phyloP scores from a whole-genome alignment of 768 basidiomycete genomes.

The Lactifluus hygrophoroides region DNA sequence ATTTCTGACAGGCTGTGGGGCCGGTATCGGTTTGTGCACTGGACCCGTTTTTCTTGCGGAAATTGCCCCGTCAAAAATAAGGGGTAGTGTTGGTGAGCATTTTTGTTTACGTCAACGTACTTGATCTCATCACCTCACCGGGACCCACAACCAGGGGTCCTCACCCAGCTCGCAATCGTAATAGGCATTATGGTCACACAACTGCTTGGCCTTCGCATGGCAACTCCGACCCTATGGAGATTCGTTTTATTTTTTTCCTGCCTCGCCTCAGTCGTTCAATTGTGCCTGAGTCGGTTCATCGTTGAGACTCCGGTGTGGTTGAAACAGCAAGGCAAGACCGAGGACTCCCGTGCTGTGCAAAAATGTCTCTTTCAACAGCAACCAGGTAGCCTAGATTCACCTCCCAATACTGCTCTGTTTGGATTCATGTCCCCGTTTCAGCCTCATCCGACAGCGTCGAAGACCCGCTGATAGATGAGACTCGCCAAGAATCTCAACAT shows the following conservation, averaged over 20 bases:
- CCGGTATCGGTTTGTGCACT: slow-evolving; percentile 69
- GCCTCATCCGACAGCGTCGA: slow-evolving; percentile 3
- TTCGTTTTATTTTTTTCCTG: slow-evolving; percentile 57
- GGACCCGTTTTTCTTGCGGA: slow-evolving; percentile 81
- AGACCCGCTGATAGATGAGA: slow-evolving; percentile 21
- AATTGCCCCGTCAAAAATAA: slow-evolving; percentile 69
- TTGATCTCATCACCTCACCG: background rate
- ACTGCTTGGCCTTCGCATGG: slow-evolving; percentile 57
- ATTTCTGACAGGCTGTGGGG: slow-evolving; percentile 58
- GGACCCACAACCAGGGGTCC: slow-evolving; percentile 42
- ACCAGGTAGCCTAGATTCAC: slow-evolving; percentile 12
- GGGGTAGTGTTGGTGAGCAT: slow-evolving; percentile 58
- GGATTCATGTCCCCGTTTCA: slow-evolving; percentile 24
- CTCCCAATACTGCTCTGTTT: background rate
- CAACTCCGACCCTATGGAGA: slow-evolving; percentile 66
- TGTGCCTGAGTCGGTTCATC: slow-evolving; percentile 43
- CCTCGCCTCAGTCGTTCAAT: slow-evolving; percentile 46
- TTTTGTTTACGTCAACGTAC: background rate
- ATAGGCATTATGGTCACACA: slow-evolving; percentile 86
- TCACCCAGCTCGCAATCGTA: slow-evolving; percentile 78
- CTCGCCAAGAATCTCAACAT: slow-evolving; percentile 22
- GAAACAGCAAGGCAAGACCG: slow-evolving; percentile 37
- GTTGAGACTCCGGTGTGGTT: slow-evolving; percentile 73
- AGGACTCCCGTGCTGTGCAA: slow-evolving; percentile 39
- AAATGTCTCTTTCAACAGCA: slow-evolving; percentile 35